Percentiles rank a stretch among this genome's conserved stretches.
phyloP scores from a whole-genome alignment of 768 basidiomycete species.

The Russula vinacea region DNA sequence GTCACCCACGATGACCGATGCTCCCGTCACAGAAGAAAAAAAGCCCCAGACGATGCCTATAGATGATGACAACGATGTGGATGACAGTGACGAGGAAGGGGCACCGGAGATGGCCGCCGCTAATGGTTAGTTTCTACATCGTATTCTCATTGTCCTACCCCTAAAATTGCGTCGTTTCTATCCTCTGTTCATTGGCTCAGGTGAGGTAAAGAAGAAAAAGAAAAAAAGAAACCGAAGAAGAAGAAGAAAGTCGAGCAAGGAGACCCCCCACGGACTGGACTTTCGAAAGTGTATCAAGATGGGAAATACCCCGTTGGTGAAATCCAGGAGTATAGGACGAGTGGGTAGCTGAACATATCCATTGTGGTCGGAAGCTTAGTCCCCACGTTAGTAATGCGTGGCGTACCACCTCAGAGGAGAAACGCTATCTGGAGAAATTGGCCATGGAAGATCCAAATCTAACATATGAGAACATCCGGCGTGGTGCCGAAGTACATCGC shows the following conservation, averaged over 20 bases:
- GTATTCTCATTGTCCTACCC: background rate
- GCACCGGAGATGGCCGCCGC: slow-evolving; percentile 31
- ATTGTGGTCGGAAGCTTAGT: background rate
- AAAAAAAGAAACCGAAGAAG: slow-evolving; percentile 93
- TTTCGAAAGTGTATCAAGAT: slow-evolving; percentile 83
- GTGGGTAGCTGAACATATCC: slow-evolving; percentile 48
- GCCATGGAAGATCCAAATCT: slow-evolving; percentile 75
- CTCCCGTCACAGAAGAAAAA: slow-evolving; percentile 23
- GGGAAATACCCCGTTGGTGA: slow-evolving; percentile 92
- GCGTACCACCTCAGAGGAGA: slow-evolving; percentile 89
- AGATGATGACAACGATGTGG: slow-evolving; percentile 33
- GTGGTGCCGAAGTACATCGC: slow-evolving; percentile 93
- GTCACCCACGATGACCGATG: slow-evolving; percentile 19
- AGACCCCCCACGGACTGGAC: slow-evolving; percentile 87
- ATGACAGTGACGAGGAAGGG: slow-evolving; percentile 39
- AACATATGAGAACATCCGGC: slow-evolving; percentile 87
- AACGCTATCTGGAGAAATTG: slow-evolving; percentile 74
- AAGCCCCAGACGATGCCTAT: slow-evolving; percentile 24
- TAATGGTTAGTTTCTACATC: slow-evolving; percentile 36
- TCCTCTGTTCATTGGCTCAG: slow-evolving; percentile 28
- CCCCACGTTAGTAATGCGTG: slow-evolving; percentile 66
- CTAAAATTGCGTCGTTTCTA: too few species aligned
- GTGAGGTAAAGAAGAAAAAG: slow-evolving; percentile 76
- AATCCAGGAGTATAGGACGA: slow-evolving; percentile 87
- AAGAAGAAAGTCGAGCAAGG: slow-evolving; percentile 75